Conservation (phyloP, 257 asterid genomes). For the Solanum bulbocastanum region DNA sequence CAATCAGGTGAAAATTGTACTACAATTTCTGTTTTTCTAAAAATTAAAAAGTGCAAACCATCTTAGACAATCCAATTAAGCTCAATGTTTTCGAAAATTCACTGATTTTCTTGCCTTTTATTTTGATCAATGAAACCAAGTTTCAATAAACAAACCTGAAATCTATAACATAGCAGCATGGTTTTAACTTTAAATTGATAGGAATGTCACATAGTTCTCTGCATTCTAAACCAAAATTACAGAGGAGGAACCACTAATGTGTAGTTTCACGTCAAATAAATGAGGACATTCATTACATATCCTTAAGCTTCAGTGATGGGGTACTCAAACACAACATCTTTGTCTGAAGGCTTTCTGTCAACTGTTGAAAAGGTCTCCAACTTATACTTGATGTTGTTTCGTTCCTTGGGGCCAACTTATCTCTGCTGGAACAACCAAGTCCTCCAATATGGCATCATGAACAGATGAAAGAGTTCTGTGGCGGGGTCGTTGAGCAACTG, state of each 20-base stretch:
- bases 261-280: neutral
- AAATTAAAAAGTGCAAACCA: too few relatives aligned
- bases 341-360: constrained; percentile 33
- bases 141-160: too few relatives aligned
- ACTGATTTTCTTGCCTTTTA: too few relatives aligned
- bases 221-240: constrained; percentile 3
- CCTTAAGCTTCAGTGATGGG: constrained; percentile 13
- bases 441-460: constrained; percentile 67
- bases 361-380: constrained; percentile 31
- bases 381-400: constrained; percentile 5
- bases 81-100: too few relatives aligned
- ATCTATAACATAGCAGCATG: constrained; percentile 9
- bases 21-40: too few relatives aligned
- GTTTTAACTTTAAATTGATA: neutral
- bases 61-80: too few relatives aligned
- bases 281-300: neutral
- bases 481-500: constrained; percentile 56
- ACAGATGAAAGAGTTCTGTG: constrained; percentile 61
- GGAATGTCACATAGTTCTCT: neutral
- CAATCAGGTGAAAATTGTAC: too few relatives aligned
- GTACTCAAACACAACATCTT: constrained; percentile 31
- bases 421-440: constrained; percentile 58
- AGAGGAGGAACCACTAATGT: neutral
- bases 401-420: constrained; percentile 23
- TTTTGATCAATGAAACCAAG: too few relatives aligned